These are phyloP conservation scores for Trypanosoma caninum DNA, from an alignment of 208 protist species.

Conservation along the genomic window DNA sequence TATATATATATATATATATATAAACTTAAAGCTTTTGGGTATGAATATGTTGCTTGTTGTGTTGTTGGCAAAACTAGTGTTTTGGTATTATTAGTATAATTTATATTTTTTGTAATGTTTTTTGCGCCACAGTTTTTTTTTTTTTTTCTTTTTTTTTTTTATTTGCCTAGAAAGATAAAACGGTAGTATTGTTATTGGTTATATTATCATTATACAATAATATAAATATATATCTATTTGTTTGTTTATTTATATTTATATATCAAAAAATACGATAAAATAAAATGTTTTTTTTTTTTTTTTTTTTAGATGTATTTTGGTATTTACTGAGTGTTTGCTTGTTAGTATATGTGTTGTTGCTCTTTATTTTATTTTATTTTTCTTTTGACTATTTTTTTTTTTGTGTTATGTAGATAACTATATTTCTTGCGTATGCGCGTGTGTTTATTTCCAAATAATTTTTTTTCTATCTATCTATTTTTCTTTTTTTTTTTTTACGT, in stretches of 20 bases:
- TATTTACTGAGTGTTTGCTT: too few species aligned
- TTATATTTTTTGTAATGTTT: neutral
- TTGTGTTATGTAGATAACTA: too few species aligned
- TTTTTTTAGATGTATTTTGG: too few species aligned
- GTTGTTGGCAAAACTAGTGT: neutral
- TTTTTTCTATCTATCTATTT: too few species aligned
- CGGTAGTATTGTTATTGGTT: neutral
- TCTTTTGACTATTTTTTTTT: neutral
- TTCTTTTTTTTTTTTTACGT: too few species aligned
- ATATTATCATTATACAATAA: too few species aligned
- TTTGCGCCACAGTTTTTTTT: neutral
- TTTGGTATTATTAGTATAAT: neutral
- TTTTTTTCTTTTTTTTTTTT: neutral
- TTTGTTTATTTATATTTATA: too few species aligned
- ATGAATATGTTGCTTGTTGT: neutral
- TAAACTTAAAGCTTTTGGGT: neutral
- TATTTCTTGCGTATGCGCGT: too few species aligned
- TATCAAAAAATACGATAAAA: too few species aligned
- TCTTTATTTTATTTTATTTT: conserved; percentile 1
- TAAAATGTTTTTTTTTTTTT: too few species aligned
- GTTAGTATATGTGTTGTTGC: neutral
- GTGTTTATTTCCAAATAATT: neutral
- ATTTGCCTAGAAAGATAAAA: neutral
- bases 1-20: too few species aligned
- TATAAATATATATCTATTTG: too few species aligned